phyloP scores from a whole-genome alignment of 805 yeast genomes.

The Candida wancherniae region DNA sequence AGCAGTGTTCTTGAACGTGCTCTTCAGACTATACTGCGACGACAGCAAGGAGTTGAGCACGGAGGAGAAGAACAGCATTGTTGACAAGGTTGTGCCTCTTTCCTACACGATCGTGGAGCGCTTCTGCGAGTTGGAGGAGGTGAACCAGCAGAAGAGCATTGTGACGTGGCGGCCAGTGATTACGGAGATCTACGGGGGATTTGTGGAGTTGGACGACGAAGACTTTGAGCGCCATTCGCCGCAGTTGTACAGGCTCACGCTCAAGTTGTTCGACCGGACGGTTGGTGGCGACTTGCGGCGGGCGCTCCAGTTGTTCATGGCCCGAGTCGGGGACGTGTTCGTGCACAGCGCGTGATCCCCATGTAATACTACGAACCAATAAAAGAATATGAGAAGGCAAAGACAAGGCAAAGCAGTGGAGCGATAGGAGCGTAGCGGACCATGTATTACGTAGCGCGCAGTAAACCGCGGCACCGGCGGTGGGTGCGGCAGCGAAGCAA shows the following conservation, averaged over 20 bases:
- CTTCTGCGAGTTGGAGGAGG: constrained; percentile 67
- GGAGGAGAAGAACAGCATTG: constrained; percentile 46
- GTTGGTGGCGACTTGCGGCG: constrained; percentile 57
- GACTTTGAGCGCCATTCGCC: constrained; percentile 63
- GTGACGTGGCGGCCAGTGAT: constrained; percentile 90
- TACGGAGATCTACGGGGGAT: constrained; percentile 80
- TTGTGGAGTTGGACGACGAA: constrained; percentile 65
- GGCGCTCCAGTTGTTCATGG: constrained; percentile 56
- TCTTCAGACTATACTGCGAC: constrained; percentile 76
- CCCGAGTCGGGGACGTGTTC: constrained; percentile 44
- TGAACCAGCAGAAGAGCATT: constrained; percentile 74
- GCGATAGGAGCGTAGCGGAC: no score
- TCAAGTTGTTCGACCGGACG: constrained; percentile 56
- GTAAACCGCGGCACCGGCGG: no score
- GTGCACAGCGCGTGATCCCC: constrained; percentile 10
- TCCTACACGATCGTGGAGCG: constrained; percentile 68
- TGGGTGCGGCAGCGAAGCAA: no score
- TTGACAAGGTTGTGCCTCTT: constrained; percentile 54
- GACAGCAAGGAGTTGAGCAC: constrained; percentile 43
- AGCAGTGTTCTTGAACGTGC: constrained; percentile 75
- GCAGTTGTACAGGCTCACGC: constrained; percentile 53
- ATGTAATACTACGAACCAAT: no score
- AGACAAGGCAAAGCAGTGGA: no score
- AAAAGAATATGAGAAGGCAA: no score
- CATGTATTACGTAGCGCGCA: no score